A percentile compares a stretch with the other conserved stretches of the same genome.
Conservation (phyloP, 805 yeast genomes). For the Saturnispora zaruensis region DNA sequence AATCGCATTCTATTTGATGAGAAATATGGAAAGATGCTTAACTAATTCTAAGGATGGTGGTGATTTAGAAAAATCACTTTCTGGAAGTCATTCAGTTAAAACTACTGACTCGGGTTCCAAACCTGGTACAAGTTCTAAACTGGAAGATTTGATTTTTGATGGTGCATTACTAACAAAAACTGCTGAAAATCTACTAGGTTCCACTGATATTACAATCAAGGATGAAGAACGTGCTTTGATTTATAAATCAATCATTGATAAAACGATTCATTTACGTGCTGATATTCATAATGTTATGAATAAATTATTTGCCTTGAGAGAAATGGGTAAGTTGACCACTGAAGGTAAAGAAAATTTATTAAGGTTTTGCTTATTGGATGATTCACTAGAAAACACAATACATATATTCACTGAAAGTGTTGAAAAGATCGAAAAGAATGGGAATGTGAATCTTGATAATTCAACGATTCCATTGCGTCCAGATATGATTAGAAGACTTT, state of each 20-base stretch:
- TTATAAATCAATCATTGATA: constrained; percentile 41
- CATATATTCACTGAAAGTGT: constrained; percentile 33
- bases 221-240: constrained; percentile 36
- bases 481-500: constrained; percentile 21
- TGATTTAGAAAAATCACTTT: neutral
- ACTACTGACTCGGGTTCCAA: constrained; percentile 11
- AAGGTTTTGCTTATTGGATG: constrained; percentile 46
- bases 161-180: constrained; percentile 68
- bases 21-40: constrained; percentile 43
- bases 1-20: constrained; percentile 49
- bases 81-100: neutral
- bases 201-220: constrained; percentile 22
- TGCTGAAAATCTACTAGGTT: constrained; percentile 55
- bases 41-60: constrained; percentile 10
- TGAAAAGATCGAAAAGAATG: constrained; percentile 2
- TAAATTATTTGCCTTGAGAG: constrained; percentile 38
- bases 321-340: constrained; percentile 37
- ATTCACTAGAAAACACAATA: constrained; percentile 44
- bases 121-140: constrained; percentile 14
- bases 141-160: constrained; percentile 63
- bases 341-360: constrained; percentile 49
- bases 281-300: constrained; percentile 48
- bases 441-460: neutral
- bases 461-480: constrained; percentile 15
- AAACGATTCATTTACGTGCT: constrained; percentile 40